Evolutionary conservation across 1,139 yeast species (phyloP).

Genomic region (Candida mesenterica): DNA sequence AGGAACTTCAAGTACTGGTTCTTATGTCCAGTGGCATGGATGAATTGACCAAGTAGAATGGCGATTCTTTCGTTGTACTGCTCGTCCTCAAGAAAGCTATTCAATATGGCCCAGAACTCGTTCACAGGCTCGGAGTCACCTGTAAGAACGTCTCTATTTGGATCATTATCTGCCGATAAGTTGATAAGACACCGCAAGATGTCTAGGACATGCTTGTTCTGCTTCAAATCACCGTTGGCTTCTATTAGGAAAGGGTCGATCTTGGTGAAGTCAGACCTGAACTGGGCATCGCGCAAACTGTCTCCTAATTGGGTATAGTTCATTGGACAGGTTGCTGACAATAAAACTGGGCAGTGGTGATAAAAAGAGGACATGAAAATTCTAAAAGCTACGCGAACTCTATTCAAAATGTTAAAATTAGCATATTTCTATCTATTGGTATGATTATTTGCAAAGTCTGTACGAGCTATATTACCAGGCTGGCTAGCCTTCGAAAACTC

Average conservation of each 20-base stretch:
- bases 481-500: conserved; percentile 50
- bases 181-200: conserved; percentile 33
- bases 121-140: conserved; percentile 7
- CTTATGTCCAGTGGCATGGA: conserved; percentile 26
- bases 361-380: no score
- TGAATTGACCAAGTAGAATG: conserved; percentile 35
- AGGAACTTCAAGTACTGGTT: conserved; percentile 18
- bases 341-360: no score
- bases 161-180: conserved; percentile 37
- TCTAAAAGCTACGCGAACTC: no score
- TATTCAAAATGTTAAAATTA: no score
- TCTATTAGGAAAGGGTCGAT: conserved; percentile 5
- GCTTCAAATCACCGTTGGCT: background rate
- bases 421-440: no score
- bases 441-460: no score
- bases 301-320: conserved; percentile 22
- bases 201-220: conserved; percentile 13
- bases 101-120: conserved; percentile 33
- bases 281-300: conserved; percentile 25
- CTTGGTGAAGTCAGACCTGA: conserved; percentile 14
- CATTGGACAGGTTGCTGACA: background rate
- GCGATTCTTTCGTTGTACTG: conserved; percentile 15
- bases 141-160: conserved; percentile 26
- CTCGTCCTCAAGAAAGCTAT: no score
- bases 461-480: no score